Percentiles rank a stretch among this genome's conserved stretches.
Conservation (phyloP, 768 basidiomycete genomes). For the Strobilomyces echinocephalus region DNA sequence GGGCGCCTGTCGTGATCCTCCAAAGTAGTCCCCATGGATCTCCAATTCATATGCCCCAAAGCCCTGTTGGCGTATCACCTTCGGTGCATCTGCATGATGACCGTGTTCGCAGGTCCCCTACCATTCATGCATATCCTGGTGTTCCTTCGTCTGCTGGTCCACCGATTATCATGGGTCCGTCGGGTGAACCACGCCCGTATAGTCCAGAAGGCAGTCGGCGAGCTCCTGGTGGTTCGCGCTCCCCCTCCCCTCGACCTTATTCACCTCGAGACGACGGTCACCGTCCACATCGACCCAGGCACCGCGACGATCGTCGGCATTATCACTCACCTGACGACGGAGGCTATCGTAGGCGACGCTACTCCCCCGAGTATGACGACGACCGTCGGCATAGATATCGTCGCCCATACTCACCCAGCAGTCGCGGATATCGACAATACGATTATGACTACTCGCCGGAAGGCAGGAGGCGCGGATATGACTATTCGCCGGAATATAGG, state of each 20-base stretch:
- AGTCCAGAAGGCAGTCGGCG: constrained; percentile 3
- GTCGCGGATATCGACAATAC: constrained; percentile 12
- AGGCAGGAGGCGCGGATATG: constrained; percentile 4
- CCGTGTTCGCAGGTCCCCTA: constrained; percentile 19
- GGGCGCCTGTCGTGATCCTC: constrained; percentile 14
- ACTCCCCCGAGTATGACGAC: constrained; percentile 13
- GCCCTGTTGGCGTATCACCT: constrained; percentile 15
- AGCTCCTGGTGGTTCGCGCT: constrained; percentile 6
- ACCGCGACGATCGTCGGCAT: constrained; percentile 10
- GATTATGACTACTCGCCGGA: constrained; percentile 9
- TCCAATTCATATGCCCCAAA: constrained; percentile 19
- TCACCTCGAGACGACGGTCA: constrained; percentile 2
- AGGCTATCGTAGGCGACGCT: constrained; percentile 2
- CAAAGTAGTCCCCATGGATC: constrained; percentile 16
- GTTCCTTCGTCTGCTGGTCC: neutral
- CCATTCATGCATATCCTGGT: constrained; percentile 21
- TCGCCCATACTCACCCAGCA: constrained; percentile 17
- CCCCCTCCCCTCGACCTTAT: constrained; percentile 4
- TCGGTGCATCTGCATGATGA: constrained; percentile 7
- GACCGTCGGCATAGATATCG: constrained; percentile 7
- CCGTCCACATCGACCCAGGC: neutral
- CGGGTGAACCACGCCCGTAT: constrained; percentile 12
- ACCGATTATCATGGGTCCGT: constrained; percentile 5
- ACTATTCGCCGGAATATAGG: neutral
- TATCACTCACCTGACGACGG: constrained; percentile 19